Evolutionary conservation across 495 filamentous ascomycete species (phyloP), one percentile per base, ranked within the genome.

Genomic region (Penicillium lagena): DNA sequence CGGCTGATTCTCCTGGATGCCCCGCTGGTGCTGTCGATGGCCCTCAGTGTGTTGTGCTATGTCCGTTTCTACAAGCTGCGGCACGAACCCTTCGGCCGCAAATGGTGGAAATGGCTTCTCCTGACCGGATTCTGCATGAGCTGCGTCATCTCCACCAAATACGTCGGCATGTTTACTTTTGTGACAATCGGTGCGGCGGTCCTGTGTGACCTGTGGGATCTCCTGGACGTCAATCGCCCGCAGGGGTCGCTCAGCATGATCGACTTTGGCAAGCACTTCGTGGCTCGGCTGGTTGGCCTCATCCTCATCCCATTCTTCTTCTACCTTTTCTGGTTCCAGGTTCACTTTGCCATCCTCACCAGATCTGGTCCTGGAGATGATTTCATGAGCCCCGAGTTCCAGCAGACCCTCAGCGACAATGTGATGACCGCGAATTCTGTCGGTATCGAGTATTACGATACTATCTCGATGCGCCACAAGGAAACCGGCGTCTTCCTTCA

Each of bases 31-130:
- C 79, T 96, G 46, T 86, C 89, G 52, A 96, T 99, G 90, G 90
- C 94, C 7, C 80, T 93, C 59, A 95, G 89, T 63, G 70, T 99
- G 37, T 76, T 96, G 39, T 87, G 78, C 72, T 97, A 99, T 66
- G 81, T 99, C 57, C 88, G 89, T 35, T 99, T 99, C 75, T 96
- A 96, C 75, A 99, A 97, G 77, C 69, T 94, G 48, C 80, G 93
- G 40, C 89, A 96, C 55, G 76, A 85, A 43, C 78, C 93, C 4
- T 98, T 98, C 59, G 77, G 82, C 12, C 81, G 89, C 39, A 97
- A 97, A 62, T 98, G 93, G 93, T 98, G 93, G 93, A 98, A 98
- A 65, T 98, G 93, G 93, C 77, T 98, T 29, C 80, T 98, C 40
- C 68, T 97, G 55, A 98, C 93, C 12, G 93, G 93, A 37, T 87